Evolutionary conservation across 129 eudicot species (phyloP).

Genomic region (Dittrichia graveolens): DNA sequence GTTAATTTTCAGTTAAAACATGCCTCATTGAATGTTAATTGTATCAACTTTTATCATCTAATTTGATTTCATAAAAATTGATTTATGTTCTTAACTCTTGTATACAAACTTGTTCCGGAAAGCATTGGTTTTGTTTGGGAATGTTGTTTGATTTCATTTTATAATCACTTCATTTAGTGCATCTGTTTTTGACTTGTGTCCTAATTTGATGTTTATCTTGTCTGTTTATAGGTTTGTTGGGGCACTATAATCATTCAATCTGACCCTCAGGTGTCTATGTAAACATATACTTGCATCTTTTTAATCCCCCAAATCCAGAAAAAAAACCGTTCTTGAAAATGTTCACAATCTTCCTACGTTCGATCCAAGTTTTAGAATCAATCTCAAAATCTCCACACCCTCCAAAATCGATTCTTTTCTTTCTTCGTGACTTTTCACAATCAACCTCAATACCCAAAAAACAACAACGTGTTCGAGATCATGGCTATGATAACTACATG

Average conservation of each 20-base stretch:
- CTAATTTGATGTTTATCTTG: neutral
- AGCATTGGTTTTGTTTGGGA: neutral
- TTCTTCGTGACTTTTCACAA: constrained; percentile 53
- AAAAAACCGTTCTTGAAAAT: constrained; percentile 4
- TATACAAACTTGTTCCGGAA: neutral
- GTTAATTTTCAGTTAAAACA: neutral
- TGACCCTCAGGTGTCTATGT: neutral
- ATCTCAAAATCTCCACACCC: constrained; percentile 7
- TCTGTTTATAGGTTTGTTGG: neutral
- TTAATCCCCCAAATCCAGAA: constrained; percentile 36
- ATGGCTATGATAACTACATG: constrained; percentile 86
- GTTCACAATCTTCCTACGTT: constrained; percentile 22
- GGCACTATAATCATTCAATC: neutral
- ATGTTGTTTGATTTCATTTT: neutral
- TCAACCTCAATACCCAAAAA: constrained; percentile 89
- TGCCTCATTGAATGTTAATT: neutral
- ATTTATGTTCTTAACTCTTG: no score
- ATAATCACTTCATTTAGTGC: neutral
- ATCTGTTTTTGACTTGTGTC: neutral
- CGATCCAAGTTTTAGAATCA: constrained; percentile 24
- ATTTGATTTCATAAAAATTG: neutral
- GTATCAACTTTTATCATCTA: neutral
- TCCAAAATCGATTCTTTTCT: neutral
- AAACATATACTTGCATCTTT: neutral
- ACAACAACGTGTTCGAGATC: constrained; percentile 73